A percentile compares a stretch with the other conserved stretches of the same genome.
Evolutionary conservation across 192 early-diverging fungal species (phyloP).

Genomic region (Podochytrium sp.): DNA sequence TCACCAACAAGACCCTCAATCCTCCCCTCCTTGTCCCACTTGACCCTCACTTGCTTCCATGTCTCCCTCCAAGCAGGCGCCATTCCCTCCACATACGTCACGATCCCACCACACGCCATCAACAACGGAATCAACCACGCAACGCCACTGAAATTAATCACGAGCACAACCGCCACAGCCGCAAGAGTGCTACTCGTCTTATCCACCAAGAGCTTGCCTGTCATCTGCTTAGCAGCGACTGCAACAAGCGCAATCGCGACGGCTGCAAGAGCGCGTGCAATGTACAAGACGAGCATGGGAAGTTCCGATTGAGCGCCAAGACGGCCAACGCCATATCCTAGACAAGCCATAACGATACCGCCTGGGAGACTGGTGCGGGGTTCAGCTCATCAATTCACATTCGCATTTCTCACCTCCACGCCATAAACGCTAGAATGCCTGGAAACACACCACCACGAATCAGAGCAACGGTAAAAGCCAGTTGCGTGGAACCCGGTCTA

Average conservation of each 20-base stretch:
- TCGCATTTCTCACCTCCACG: slow-evolving; percentile 54
- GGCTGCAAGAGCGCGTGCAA: slow-evolving; percentile 56
- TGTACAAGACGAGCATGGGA: slow-evolving; percentile 45
- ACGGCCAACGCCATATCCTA: slow-evolving; percentile 32
- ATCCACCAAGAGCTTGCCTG: slow-evolving; percentile 26
- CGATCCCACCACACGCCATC: slow-evolving; percentile 56
- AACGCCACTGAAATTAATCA: slow-evolving; percentile 33
- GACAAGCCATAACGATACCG: slow-evolving; percentile 53
- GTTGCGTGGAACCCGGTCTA: slow-evolving; percentile 55
- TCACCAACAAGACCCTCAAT: not conserved
- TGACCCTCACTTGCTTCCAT: not conserved
- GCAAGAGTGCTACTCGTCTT: slow-evolving; percentile 9
- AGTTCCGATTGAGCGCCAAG: slow-evolving; percentile 16
- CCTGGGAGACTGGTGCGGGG: slow-evolving; percentile 47
- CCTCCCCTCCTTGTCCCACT: not conserved
- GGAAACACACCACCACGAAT: slow-evolving; percentile 53
- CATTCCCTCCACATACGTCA: slow-evolving; percentile 23
- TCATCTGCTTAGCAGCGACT: slow-evolving; percentile 51
- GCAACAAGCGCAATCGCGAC: slow-evolving; percentile 68
- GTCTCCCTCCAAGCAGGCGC: not conserved
- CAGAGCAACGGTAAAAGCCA: slow-evolving; percentile 56
- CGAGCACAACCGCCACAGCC: slow-evolving; percentile 25
- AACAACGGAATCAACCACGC: slow-evolving; percentile 59
- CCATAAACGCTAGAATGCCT: slow-evolving; percentile 52
- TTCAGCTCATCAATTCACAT: not conserved